Base-by-base conservation (phyloP, 2,329 filamentous ascomycete genomes). In the Cladosporium sphaerospermum region DNA sequence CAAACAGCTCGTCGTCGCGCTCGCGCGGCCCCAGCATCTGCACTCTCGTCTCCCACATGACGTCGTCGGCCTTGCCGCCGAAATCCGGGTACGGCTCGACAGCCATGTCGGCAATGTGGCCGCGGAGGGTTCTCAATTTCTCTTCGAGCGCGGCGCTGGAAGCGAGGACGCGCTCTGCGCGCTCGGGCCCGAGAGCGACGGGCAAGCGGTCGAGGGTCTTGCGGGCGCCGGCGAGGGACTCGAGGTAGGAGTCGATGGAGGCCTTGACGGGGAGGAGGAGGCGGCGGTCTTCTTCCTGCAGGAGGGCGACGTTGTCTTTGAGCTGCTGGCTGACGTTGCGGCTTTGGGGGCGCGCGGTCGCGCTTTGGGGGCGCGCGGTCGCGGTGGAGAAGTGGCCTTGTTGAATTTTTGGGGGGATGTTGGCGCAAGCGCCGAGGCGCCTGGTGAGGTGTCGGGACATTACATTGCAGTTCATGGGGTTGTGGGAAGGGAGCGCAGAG, bases 381-480 rank as follows among this genome's bases (percentile, higher is more conserved):
- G 40, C 28, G 18, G 48, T 37, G 13, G 32, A 44, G 11, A 43
- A 18, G 40, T 19, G 48, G 11, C 14, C 18, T 9, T 37, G 16
- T 18, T 37, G 40, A 13, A 14, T 4, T 37, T 37, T 51, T n/a
- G 16, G 34, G 8, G 31, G 11, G 2, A 11, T 51, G 9, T 44
- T 31, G 18, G 32, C 19, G 48, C 39, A 44, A 40, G 48, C 48
- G 48, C 48, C 48, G 41, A 51, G 32, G 44, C 48, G 48, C 48
- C 48, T 51, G 40, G 48, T 32, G 43, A 39, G 28, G 31, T 16
- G 37, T 34, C 28, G 48, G 32, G 32, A 44, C 48, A 51, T 51
- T 23, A 51, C 48, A 51, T 51, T 51, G 48, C 48, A 40, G 37
- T 43, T 32, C 48, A 51, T 51, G 41, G 23, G 39, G 34, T 9